These are phyloP conservation scores for Suhomyces kilbournensis DNA, from an alignment of 805 yeast genomes.

Conservation along the genomic window DNA sequence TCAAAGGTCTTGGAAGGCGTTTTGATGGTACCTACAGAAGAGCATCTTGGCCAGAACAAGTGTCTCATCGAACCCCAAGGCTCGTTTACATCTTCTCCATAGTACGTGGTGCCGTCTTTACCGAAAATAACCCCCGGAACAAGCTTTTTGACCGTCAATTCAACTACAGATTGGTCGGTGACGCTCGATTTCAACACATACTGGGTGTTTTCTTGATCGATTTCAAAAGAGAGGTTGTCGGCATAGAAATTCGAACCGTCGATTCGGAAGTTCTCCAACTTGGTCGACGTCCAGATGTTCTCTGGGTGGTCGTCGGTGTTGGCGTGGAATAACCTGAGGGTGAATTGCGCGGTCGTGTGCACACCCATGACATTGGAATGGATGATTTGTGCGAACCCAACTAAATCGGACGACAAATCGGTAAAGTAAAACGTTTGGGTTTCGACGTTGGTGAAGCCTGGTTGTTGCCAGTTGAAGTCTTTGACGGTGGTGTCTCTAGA, in stretches of 20 bases:
- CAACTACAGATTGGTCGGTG: slow-evolving; percentile 65
- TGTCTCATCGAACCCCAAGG: slow-evolving; percentile 99
- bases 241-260: slow-evolving; percentile 81
- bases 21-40: slow-evolving; percentile 60
- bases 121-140: slow-evolving; percentile 90
- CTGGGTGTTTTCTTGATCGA: slow-evolving; percentile 53
- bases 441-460: slow-evolving; percentile 86
- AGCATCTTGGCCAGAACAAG: slow-evolving; percentile 91
- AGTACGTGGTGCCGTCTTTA: slow-evolving; percentile 76
- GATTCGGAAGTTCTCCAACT: slow-evolving; percentile 71
- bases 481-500: slow-evolving; percentile 56
- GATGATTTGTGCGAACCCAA: slow-evolving; percentile 91
- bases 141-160: slow-evolving; percentile 56
- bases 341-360: slow-evolving; percentile 89
- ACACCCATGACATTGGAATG: slow-evolving; percentile 90
- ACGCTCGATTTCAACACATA: slow-evolving; percentile 57
- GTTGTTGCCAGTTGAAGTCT: slow-evolving; percentile 75
- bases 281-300: slow-evolving; percentile 86
- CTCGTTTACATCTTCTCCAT: slow-evolving; percentile 76
- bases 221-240: slow-evolving; percentile 60
- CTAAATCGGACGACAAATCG: slow-evolving; percentile 56
- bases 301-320: slow-evolving; percentile 34
- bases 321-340: slow-evolving; percentile 72
- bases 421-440: slow-evolving; percentile 90
- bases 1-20: slow-evolving; percentile 26